Base-by-base conservation (phyloP, 352 stramenopile genomes). In the Phytophthora cryptogea region DNA sequence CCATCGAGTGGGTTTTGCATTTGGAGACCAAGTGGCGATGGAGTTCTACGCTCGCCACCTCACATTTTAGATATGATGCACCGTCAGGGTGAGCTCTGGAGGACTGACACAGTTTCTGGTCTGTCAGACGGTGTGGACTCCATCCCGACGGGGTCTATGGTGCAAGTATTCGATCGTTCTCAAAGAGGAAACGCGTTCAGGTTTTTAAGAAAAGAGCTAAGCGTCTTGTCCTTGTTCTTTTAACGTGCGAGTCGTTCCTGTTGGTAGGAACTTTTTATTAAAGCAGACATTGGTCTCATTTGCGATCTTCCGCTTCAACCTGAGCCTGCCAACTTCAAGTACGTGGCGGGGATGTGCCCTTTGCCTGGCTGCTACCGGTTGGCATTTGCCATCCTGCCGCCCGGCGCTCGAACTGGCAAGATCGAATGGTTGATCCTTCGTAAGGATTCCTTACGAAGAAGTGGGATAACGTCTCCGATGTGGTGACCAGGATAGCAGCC, bases 241-340 rank as follows among this genome's bases (percentile, higher is more conserved):
- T 23, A 23, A 23, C 20, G 2, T 23, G 20, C 20, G 20, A 23
- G 20, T n/a, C n/a, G n/a, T 35, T 35, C 31, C 31, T 35, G 31
- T 35, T 35, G 31, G 4, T 23, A 2, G 20, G n/a, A n/a, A n/a
- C n/a, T n/a, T n/a, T n/a, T n/a, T n/a, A n/a, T n/a, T n/a, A n/a
- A n/a, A n/a, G 8, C 7, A 11, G 11, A 11, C 31, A 11, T 13
- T 35, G 31, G 11, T 35, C 31, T 35, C 11, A 23, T 35, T 42
- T 20, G 36, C 36, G 36, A 42, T 42, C 36, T 42, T 42, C 32
- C 49, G 47, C 57, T 66, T 66, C 48, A 66, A 66, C 58, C 23
- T 49, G 23, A 51, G 52, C 37, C 35, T 61, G 47, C 50, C 59
- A 67, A 57, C 51, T 68, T 63, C 43, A 63, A 63, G 44, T 52